phyloP scores from a whole-genome alignment of 164 flowering plant genomes.

The Annona squamosa region DNA sequence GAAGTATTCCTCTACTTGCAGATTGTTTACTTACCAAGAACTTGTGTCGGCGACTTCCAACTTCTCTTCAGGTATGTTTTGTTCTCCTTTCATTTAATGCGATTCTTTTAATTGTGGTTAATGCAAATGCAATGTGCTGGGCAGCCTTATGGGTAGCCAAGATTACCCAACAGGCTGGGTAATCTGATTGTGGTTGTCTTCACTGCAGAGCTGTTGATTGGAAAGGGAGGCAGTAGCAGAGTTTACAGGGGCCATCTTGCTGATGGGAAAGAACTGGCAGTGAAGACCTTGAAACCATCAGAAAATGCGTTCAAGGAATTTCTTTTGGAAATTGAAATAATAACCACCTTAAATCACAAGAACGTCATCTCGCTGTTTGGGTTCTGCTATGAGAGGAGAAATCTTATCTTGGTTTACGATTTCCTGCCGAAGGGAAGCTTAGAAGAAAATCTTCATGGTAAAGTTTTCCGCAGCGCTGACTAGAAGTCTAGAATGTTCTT shows the following conservation, averaged over 20 bases:
- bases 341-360: conserved; percentile 64
- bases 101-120: not conserved
- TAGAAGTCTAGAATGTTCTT: not conserved
- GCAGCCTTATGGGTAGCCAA: not conserved
- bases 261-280: conserved; percentile 78
- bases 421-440: conserved; percentile 79
- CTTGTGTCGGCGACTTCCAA: conserved; percentile 62
- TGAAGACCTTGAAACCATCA: conserved; percentile 71
- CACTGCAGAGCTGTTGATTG: conserved; percentile 68
- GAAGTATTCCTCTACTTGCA: conserved; percentile 71
- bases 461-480: not conserved
- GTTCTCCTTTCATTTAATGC: not conserved
- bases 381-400: conserved; percentile 65
- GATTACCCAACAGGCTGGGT: not conserved
- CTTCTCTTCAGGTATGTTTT: conserved; percentile 55
- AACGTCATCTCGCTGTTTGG: conserved; percentile 78
- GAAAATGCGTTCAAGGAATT: conserved; percentile 68
- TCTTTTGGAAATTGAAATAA: conserved; percentile 74
- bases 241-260: conserved; percentile 82
- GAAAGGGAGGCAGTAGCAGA: conserved; percentile 84
- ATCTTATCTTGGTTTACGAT: conserved; percentile 77
- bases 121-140: not conserved
- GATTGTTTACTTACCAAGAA: conserved; percentile 61
- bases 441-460: conserved; percentile 93
- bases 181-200: not conserved